Conservation (phyloP, 2,329 filamentous ascomycete species). For the Diaporthe vexans region DNA sequence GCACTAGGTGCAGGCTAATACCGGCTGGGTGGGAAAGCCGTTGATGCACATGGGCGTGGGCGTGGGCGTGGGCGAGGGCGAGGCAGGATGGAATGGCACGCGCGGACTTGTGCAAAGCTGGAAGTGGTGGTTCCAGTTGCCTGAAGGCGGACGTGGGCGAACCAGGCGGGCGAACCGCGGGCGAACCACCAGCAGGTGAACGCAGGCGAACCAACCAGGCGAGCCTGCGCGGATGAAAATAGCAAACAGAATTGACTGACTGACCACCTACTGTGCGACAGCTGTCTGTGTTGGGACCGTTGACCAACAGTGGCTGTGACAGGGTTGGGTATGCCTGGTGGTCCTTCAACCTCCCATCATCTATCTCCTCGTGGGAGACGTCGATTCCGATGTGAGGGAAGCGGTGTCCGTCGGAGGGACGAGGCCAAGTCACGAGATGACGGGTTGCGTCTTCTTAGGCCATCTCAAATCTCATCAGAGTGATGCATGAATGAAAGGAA, state of each 20-base stretch:
- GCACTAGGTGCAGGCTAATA: constrained; percentile 17
- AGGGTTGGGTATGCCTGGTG: background rate
- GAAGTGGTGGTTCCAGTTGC: background rate
- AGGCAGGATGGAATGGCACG: background rate
- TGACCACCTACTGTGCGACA: background rate
- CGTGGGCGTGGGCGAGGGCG: background rate
- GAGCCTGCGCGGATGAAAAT: constrained; percentile 1
- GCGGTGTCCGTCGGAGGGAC: background rate
- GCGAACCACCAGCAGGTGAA: background rate
- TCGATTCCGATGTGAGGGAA: background rate
- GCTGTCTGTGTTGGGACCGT: background rate
- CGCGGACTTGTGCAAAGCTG: background rate
- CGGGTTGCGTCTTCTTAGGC: background rate
- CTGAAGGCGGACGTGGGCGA: constrained; percentile 12
- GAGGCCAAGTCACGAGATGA: constrained; percentile 10
- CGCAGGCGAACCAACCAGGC: background rate
- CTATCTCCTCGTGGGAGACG: background rate
- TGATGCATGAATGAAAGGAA: background rate
- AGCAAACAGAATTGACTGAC: background rate
- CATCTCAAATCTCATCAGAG: constrained; percentile 16
- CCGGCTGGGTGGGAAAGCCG: constrained; percentile 11
- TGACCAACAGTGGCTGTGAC: background rate
- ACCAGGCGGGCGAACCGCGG: background rate
- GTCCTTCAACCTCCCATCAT: background rate
- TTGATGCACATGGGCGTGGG: constrained; percentile 9